Evolutionary conservation across 2,329 filamentous ascomycete species (phyloP).

Genomic region (Mariannaea elegans): DNA sequence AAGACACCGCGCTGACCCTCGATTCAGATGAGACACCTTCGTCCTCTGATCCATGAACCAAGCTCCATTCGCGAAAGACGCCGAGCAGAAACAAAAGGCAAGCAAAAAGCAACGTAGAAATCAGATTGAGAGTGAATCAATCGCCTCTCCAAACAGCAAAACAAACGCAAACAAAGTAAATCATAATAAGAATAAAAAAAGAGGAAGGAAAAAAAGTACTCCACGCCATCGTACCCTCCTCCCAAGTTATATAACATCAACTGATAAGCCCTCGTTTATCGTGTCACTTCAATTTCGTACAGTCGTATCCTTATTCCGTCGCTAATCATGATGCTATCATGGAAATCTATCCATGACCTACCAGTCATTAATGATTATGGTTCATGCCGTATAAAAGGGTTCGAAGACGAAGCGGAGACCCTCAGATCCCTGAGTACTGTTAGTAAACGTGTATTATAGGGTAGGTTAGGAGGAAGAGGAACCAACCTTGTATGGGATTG

Average conservation of each 20-base stretch:
- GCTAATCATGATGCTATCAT: conserved; percentile 9
- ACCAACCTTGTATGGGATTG: conserved; percentile 48
- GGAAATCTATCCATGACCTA: conserved; percentile 17
- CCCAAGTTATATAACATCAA: conserved; percentile 13
- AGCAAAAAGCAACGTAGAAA: neutral
- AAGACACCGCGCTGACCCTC: neutral
- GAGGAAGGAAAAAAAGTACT: neutral
- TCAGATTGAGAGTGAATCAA: neutral
- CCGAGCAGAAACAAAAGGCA: conserved; percentile 2
- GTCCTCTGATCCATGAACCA: conserved; percentile 4
- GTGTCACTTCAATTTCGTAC: conserved; percentile 10
- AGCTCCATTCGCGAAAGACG: neutral
- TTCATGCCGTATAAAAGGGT: conserved; percentile 28
- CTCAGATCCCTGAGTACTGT: conserved; percentile 41
- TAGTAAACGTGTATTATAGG: conserved; percentile 1
- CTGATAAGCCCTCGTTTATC: conserved; percentile 17
- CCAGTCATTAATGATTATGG: conserved; percentile 21
- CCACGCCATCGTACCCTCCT: neutral
- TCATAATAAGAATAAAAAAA: conserved; percentile 9
- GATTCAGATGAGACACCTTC: neutral
- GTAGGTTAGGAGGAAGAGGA: neutral
- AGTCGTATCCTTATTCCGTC: conserved; percentile 11
- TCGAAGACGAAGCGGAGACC: conserved; percentile 47
- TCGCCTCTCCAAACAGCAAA: neutral
- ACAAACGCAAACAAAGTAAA: neutral